phyloP scores from a whole-genome alignment of 2,329 filamentous ascomycete genomes.

The Cercospora canescens region DNA sequence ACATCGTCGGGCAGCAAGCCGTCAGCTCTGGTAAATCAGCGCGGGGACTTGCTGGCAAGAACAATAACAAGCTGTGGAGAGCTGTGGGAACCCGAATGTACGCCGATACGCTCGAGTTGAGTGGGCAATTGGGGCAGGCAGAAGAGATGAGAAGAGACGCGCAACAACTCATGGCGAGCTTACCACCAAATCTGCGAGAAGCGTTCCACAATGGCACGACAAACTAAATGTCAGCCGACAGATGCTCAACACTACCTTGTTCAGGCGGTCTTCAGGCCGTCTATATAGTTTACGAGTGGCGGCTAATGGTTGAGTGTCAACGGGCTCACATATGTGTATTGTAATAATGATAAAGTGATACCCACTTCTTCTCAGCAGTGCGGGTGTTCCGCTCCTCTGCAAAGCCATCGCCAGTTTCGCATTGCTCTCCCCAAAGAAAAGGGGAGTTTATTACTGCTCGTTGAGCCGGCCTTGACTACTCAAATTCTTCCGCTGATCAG shows the following conservation, averaged over 20 bases:
- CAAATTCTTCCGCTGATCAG: too few species aligned
- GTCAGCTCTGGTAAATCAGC: slow-evolving; percentile 50
- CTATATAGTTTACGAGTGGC: neutral
- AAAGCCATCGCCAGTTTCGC: neutral
- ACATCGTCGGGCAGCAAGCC: slow-evolving; percentile 67
- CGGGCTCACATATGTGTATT: neutral
- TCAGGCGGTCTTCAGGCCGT: neutral
- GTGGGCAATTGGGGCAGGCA: slow-evolving; percentile 51
- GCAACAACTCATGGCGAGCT: slow-evolving; percentile 20
- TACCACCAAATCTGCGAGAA: slow-evolving; percentile 24
- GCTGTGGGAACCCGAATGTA: slow-evolving; percentile 77
- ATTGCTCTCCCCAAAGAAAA: neutral
- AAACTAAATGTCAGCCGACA: neutral
- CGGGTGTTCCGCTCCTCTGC: neutral
- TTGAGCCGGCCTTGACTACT: too few species aligned
- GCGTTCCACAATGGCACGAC: slow-evolving; percentile 10
- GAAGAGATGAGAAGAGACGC: slow-evolving; percentile 24
- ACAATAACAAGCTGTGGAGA: slow-evolving; percentile 39
- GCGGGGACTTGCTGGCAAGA: slow-evolving; percentile 56
- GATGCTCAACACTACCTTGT: neutral
- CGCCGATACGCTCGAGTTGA: slow-evolving; percentile 70
- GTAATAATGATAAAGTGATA: neutral
- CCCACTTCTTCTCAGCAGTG: neutral
- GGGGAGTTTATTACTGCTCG: too few species aligned
- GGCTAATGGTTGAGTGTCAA: neutral